A percentile compares a stretch with the other conserved stretches of the same genome.
phyloP scores from a whole-genome alignment of 2,329 filamentous ascomycete genomes.

The Penicillium palitans region DNA sequence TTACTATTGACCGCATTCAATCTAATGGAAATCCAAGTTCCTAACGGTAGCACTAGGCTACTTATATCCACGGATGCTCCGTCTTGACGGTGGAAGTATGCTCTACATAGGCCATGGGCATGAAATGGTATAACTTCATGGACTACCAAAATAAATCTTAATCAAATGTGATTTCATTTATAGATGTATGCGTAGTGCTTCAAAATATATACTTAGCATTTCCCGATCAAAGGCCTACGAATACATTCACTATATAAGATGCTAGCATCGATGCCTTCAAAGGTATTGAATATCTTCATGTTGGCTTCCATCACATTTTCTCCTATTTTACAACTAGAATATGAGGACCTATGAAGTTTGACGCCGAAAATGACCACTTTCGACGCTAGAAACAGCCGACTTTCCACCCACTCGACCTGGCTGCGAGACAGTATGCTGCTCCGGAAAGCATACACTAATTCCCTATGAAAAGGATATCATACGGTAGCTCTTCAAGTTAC shows the following conservation, averaged over 20 bases:
- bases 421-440: no score
- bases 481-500: not conserved
- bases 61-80: not conserved
- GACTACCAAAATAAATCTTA: not conserved
- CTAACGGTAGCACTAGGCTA: not conserved
- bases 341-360: no score
- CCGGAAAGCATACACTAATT: no score
- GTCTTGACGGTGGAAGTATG: not conserved
- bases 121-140: not conserved
- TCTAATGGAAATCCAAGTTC: not conserved
- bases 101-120: not conserved
- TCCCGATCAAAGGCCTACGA: not conserved
- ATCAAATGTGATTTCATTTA: not conserved
- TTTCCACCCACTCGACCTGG: no score
- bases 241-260: not conserved
- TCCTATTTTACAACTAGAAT: not conserved
- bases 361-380: no score
- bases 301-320: not conserved
- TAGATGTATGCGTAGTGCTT: not conserved
- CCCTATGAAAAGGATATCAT: no score
- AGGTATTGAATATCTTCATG: not conserved
- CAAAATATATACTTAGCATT: not conserved
- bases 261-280: not conserved
- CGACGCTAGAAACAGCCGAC: no score
- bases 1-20: not conserved